A percentile compares a stretch with the other conserved stretches of the same genome.
phyloP scores from a whole-genome alignment of 2,329 filamentous ascomycete genomes.

The Gremmenia infestans region DNA sequence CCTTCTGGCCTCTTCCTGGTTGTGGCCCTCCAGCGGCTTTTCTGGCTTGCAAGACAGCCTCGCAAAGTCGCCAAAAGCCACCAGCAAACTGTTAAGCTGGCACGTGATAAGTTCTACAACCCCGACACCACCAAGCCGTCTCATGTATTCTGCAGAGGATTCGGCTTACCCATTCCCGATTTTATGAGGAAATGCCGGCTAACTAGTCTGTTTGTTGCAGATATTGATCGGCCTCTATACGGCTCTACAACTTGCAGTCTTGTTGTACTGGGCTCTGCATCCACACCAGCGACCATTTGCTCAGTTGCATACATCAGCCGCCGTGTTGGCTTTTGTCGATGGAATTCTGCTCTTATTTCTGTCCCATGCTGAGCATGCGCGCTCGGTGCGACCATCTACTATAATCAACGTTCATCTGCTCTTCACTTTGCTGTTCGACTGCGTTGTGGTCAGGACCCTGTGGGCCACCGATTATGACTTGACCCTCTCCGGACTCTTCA shows the following conservation, averaged over 20 bases:
- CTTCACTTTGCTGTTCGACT: slow-evolving; percentile 25
- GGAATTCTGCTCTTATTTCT: slow-evolving; percentile 18
- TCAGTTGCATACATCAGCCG: slow-evolving; percentile 10
- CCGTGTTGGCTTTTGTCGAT: slow-evolving; percentile 15
- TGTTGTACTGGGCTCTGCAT: background rate
- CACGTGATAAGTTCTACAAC: slow-evolving; percentile 3
- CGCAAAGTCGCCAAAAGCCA: slow-evolving; percentile 21
- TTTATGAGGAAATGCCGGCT: background rate
- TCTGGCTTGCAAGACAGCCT: slow-evolving; percentile 11
- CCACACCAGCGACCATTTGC: background rate
- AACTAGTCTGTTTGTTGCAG: background rate
- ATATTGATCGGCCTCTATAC: slow-evolving; percentile 12
- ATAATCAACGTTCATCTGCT: slow-evolving; percentile 24
- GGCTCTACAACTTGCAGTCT: slow-evolving; percentile 5
- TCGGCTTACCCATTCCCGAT: background rate
- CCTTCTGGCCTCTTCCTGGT: slow-evolving; percentile 18
- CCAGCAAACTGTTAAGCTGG: slow-evolving; percentile 20
- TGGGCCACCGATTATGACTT: slow-evolving; percentile 25
- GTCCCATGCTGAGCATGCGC: slow-evolving; percentile 23
- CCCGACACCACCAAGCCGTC: too few relatives aligned
- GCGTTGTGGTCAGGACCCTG: slow-evolving; percentile 19
- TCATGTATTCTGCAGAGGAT: background rate
- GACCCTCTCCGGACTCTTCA: slow-evolving; percentile 33
- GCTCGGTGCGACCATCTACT: slow-evolving; percentile 22
- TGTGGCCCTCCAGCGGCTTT: slow-evolving; percentile 16